Base-by-base conservation (phyloP, 441 rosid genomes). In the Aleurites moluccanus region DNA sequence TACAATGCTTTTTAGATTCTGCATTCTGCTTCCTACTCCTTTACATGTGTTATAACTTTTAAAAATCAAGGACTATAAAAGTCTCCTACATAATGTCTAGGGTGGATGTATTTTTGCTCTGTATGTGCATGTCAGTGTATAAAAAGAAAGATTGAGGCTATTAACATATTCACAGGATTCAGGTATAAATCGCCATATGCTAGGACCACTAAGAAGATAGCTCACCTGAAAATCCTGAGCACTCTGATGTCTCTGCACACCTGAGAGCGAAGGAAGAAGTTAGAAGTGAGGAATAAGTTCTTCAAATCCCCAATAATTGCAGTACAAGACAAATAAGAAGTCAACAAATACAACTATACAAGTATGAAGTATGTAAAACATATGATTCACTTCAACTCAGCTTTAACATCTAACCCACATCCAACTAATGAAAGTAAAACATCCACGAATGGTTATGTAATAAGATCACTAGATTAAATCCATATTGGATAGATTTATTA, bases 211-310 rank as follows among this genome's bases (percentile, higher is more conserved):
- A 56, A 44, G 40, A 78, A 72, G 77, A 47, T 23, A 73, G 66
- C 60, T 0, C 53, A 90, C 94, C 97, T 90, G 89, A 73, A 82
- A 74, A 77, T 91, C 97, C 47, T 66, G 87, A 65, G 83, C 68
- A 70, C 73, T 85, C 27, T 82, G 86, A 62, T 82, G 87, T 74
- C 91, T 87, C 44, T 86, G 79, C 16, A 86, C 83, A 77, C 92
- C 97, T 91, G 83, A 42, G 67, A 77, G 69, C 28, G 33, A 79
- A 65, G 61, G 45, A 74, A 76, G 15, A 64, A 4, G 25, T 21
- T 16, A 3, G 20, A 21, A 18, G 25, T 47, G 15, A 75, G 65
- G 50, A 63, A 57, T 75, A 73, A 44, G 47, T 42, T 63, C 45
- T 33, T 25, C 33, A 45, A 38, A n/a, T 40, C 44, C 13, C 59